A percentile compares a stretch with the other conserved stretches of the same genome.
These are phyloP conservation scores for Pichia sp. DNA, from an alignment of 1,139 yeast species.

Conservation along the genomic window DNA sequence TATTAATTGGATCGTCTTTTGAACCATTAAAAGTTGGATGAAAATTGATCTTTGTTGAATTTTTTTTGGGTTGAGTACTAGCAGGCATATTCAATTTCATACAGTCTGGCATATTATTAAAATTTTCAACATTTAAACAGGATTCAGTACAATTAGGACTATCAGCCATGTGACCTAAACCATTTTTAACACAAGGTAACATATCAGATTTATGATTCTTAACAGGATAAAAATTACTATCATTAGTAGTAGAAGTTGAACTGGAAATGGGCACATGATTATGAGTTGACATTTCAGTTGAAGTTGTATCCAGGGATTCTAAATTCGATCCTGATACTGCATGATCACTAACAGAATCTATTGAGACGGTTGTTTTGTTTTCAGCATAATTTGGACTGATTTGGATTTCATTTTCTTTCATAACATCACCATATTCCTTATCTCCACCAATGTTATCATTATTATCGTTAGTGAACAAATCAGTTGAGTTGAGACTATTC, in stretches of 20 bases:
- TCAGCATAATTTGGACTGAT: too few species aligned
- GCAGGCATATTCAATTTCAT: too few species aligned
- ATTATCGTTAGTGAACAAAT: too few species aligned
- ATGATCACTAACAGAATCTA: too few species aligned
- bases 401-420: background rate
- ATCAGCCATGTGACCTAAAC: conserved; percentile 19
- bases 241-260: too few species aligned
- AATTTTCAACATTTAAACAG: conserved; percentile 24
- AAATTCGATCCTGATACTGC: too few species aligned
- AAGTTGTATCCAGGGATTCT: background rate
- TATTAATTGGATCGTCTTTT: conserved; percentile 21
- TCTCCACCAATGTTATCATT: too few species aligned
- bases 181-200: conserved; percentile 28
- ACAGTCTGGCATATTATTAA: conserved; percentile 25
- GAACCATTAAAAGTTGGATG: conserved; percentile 29
- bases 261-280: background rate
- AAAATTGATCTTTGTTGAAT: conserved; percentile 19
- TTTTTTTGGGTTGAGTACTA: too few species aligned
- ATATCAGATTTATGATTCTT: conserved; percentile 14
- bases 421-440: too few species aligned
- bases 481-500: too few species aligned
- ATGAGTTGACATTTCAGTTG: background rate
- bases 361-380: too few species aligned
- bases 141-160: conserved; percentile 21
- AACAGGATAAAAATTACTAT: too few species aligned